Evolutionary conservation across 2,329 filamentous ascomycete species (phyloP).

Genomic region (Aureobasidium sp.): DNA sequence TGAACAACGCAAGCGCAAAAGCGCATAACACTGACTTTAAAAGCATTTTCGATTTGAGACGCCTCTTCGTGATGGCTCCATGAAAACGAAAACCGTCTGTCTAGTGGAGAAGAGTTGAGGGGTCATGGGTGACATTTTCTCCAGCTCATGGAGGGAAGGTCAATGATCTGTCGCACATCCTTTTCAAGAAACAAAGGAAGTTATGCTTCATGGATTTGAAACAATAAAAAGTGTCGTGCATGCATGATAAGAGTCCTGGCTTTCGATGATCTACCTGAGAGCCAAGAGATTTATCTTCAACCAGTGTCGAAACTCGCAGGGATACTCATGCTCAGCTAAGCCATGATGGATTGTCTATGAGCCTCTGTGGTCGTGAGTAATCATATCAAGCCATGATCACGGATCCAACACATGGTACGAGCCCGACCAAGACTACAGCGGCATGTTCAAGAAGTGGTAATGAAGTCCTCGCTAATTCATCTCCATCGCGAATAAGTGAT

Average conservation of each 20-base stretch:
- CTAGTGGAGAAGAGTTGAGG: conserved; percentile 30
- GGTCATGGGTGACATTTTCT: conserved; percentile 33
- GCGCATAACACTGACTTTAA: conserved; percentile 30
- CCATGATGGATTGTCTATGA: too few species aligned
- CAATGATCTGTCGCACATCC: conserved; percentile 34
- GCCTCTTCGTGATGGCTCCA: conserved; percentile 31
- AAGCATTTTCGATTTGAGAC: conserved; percentile 36
- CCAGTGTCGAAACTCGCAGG: too few species aligned
- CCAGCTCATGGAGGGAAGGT: conserved; percentile 28
- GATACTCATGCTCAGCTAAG: too few species aligned
- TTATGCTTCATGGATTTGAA: neutral
- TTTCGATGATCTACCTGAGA: neutral
- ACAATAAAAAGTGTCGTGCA: too few species aligned
- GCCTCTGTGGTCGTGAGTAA: too few species aligned
- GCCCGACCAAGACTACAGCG: too few species aligned
- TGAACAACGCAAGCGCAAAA: conserved; percentile 30
- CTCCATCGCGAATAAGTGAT: too few species aligned
- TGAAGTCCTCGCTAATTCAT: too few species aligned
- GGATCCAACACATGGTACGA: too few species aligned
- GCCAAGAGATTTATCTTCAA: too few species aligned
- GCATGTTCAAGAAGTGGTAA: too few species aligned
- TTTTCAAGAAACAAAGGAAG: neutral
- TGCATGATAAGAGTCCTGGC: neutral
- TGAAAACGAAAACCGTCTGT: conserved; percentile 35
- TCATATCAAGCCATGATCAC: too few species aligned